These are phyloP conservation scores for Trametes sp. DNA, from an alignment of 1,284 basidiomycete genomes.

Conservation along the genomic window DNA sequence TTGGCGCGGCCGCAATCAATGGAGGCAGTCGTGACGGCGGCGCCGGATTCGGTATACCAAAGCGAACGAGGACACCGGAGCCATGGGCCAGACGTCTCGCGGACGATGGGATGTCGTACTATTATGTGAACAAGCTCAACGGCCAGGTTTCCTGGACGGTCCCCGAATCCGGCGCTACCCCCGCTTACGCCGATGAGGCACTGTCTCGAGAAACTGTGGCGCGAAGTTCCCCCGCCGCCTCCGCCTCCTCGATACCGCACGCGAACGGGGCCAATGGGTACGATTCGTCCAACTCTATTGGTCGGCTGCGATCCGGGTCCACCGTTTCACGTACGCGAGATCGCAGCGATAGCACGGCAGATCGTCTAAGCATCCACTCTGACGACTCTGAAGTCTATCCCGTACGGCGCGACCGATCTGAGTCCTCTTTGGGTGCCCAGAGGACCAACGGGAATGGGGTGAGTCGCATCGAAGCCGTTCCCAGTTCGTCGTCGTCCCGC, in stretches of 20 bases:
- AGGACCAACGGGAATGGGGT: constrained; percentile 25
- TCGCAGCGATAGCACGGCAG: constrained; percentile 45
- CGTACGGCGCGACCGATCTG: constrained; percentile 47
- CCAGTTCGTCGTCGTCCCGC: constrained; percentile 22
- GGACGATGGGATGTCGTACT: constrained; percentile 86
- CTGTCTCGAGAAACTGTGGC: constrained; percentile 11
- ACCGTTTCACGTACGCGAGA: constrained; percentile 35
- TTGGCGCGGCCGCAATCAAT: constrained; percentile 47
- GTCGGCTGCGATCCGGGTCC: constrained; percentile 43
- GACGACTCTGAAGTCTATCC: constrained; percentile 81
- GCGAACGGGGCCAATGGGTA: constrained; percentile 35
- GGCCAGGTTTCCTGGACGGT: constrained; percentile 75
- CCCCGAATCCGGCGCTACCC: constrained; percentile 44
- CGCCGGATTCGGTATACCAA: constrained; percentile 68
- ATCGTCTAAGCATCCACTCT: constrained; percentile 72
- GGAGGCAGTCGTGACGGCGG: constrained; percentile 38
- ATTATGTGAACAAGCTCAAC: constrained; percentile 79
- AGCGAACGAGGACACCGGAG: constrained; percentile 68
- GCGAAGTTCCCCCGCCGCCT: constrained; percentile 10
- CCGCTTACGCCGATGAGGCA: constrained; percentile 26
- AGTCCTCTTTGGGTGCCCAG: constrained; percentile 32
- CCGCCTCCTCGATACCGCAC: constrained; percentile 19
- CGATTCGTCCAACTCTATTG: constrained; percentile 24
- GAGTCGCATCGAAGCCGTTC: constrained; percentile 21
- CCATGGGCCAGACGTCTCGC: constrained; percentile 83